A percentile compares a stretch with the other conserved stretches of the same genome.
These are phyloP conservation scores for Arachis hypogaea DNA, from an alignment of 306 rosid species.

Conservation along the genomic window DNA sequence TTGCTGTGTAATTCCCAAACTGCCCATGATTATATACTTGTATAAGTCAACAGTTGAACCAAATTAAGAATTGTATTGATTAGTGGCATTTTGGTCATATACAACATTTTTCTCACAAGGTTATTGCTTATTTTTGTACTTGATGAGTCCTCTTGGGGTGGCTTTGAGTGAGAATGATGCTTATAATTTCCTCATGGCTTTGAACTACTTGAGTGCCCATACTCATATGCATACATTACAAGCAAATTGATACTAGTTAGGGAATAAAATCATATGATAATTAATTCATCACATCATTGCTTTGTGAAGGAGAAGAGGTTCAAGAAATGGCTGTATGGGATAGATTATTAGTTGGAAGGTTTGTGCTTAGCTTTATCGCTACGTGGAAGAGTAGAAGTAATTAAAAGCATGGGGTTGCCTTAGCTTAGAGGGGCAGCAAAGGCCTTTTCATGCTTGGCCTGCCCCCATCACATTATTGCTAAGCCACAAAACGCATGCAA, in stretches of 20 bases:
- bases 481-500: slow-evolving; percentile 57
- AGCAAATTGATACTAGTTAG: slow-evolving; percentile 8
- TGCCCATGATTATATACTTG: slow-evolving; percentile 25
- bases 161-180: slow-evolving; percentile 33
- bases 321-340: no score
- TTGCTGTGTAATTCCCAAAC: slow-evolving; percentile 8
- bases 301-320: no score
- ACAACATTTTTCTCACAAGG: background rate
- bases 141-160: background rate
- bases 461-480: slow-evolving; percentile 41
- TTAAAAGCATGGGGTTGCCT: slow-evolving; percentile 49
- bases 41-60: background rate
- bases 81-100: slow-evolving; percentile 19
- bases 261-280: slow-evolving; percentile 30
- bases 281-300: slow-evolving; percentile 1
- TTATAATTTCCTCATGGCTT: slow-evolving; percentile 34
- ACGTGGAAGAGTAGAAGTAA: slow-evolving; percentile 33
- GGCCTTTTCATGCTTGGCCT: slow-evolving; percentile 10
- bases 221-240: slow-evolving; percentile 10
- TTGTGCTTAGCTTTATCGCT: slow-evolving; percentile 37
- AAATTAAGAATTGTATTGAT: background rate
- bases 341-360: background rate
- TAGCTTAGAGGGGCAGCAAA: slow-evolving; percentile 68
- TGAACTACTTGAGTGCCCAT: slow-evolving; percentile 34
- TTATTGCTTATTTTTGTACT: background rate